A percentile compares a stretch with the other conserved stretches of the same genome.
Conservation (phyloP, 306 rosid genomes). For the Glycine tomentella region DNA sequence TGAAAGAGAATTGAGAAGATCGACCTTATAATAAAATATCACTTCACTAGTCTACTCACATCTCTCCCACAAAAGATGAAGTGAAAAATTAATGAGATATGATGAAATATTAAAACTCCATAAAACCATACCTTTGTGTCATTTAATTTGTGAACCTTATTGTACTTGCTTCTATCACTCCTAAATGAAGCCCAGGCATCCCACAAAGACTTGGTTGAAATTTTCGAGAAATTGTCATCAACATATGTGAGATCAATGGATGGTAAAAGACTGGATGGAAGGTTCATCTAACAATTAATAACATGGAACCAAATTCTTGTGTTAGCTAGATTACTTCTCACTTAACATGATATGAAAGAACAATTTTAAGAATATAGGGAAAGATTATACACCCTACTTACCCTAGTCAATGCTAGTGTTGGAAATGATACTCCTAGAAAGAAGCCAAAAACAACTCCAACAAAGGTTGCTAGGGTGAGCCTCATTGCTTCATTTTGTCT, state of each 20-base stretch:
- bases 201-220: conserved; percentile 62
- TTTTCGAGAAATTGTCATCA: conserved; percentile 70
- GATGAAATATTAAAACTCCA: not conserved
- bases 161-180: conserved; percentile 46
- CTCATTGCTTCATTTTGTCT: conserved; percentile 65
- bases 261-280: conserved; percentile 76
- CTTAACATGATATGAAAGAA: conserved; percentile 8
- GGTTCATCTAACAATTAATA: conserved; percentile 63
- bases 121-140: conserved; percentile 59
- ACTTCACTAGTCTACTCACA: not conserved
- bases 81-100: conserved; percentile 3
- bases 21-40: not conserved
- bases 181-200: conserved; percentile 72
- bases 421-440: conserved; percentile 77
- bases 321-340: conserved; percentile 2
- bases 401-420: conserved; percentile 77
- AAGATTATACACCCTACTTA: conserved; percentile 60
- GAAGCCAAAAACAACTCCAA: conserved; percentile 74
- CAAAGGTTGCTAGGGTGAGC: conserved; percentile 57
- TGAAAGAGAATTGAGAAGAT: not conserved
- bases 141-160: conserved; percentile 31
- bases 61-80: not conserved
- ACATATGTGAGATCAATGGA: conserved; percentile 77
- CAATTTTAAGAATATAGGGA: conserved; percentile 15
- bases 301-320: conserved; percentile 9